Evolutionary conservation across 2,329 filamentous ascomycete genomes (phyloP), one percentile per base, ranked within the genome.

Genomic region (Penicillium vulpinum): DNA sequence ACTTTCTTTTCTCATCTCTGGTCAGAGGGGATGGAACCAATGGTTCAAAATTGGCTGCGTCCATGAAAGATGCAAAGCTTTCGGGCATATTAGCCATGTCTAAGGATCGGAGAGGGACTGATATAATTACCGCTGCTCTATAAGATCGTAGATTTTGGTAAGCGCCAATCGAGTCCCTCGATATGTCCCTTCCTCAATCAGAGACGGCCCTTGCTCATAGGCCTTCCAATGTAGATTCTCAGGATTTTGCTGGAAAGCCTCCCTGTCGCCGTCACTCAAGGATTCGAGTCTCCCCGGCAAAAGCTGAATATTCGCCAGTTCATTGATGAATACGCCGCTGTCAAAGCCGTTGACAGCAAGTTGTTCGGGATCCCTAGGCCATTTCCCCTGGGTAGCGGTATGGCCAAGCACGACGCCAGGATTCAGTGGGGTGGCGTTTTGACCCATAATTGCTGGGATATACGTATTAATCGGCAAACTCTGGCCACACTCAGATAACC

Each of bases 401-500:
- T 40, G 11, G 35, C 48, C 48, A 31, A 40, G 36, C 22, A 40
- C 48, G 36, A 33, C 35, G 16, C 48, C 36, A 16, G 45, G 45
- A 38, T 21, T 48, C 21, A 50, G n/a, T n/a, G 24, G 22, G 33
- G 35, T 50, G 16, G 35, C 21, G 33, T 31, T 50, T 29, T 21
- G 16, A 28, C 13, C 47, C 35, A 50, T 50, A 28, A 9, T 16
- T 35, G 7, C 16, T 36, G 2, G 16, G 10, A 36, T 9, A 10
- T 16, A 4, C 9, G 33, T 36, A n/a, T n/a, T 9, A 9, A 9
- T 35, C 4, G 33, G 16, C 4, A 36, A 36, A 36, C 16, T 31
- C 22, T 39, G 26, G 62, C 75, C 18, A 47, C 70, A 18, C 10
- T 31, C 13, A 11, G 11, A 11, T 31, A 31, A 11, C 29, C 6